A percentile compares a stretch with the other conserved stretches of the same genome.
These are phyloP conservation scores for Phytophthora meadii DNA, from an alignment of 352 stramenopile species.

Conservation along the genomic window DNA sequence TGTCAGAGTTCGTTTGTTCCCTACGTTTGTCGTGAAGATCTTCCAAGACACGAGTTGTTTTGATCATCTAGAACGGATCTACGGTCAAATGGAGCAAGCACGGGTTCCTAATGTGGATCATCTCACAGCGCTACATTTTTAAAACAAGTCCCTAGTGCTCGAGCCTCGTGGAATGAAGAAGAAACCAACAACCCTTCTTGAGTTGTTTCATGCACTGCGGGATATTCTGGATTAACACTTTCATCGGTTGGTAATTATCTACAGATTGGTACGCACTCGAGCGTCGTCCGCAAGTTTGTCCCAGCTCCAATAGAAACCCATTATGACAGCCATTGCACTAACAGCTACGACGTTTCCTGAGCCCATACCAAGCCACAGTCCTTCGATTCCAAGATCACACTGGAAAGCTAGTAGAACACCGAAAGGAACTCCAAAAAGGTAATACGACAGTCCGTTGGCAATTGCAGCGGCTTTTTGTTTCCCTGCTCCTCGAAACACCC, in stretches of 20 bases:
- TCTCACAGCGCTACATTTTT: no score
- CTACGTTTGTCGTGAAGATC: no score
- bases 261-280: background rate
- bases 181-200: no score
- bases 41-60: no score
- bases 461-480: conserved; percentile 51
- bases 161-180: no score
- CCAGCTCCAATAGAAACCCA: conserved; percentile 13
- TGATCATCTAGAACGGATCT: no score
- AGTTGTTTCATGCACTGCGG: no score
- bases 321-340: background rate
- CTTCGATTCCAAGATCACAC: conserved; percentile 47
- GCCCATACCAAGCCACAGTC: conserved; percentile 59
- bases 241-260: background rate
- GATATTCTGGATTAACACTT: no score
- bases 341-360: conserved; percentile 27
- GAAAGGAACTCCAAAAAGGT: conserved; percentile 63
- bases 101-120: no score
- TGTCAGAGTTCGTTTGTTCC: no score
- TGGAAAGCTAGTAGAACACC: conserved; percentile 42
- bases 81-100: no score
- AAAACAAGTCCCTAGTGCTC: no score
- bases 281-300: background rate
- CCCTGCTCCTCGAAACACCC: conserved; percentile 67
- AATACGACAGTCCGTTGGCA: conserved; percentile 69